Percentiles rank a stretch among this genome's conserved stretches.
Evolutionary conservation across 2,329 filamentous ascomycete species (phyloP).

Genomic region (Colletotrichum sp.): DNA sequence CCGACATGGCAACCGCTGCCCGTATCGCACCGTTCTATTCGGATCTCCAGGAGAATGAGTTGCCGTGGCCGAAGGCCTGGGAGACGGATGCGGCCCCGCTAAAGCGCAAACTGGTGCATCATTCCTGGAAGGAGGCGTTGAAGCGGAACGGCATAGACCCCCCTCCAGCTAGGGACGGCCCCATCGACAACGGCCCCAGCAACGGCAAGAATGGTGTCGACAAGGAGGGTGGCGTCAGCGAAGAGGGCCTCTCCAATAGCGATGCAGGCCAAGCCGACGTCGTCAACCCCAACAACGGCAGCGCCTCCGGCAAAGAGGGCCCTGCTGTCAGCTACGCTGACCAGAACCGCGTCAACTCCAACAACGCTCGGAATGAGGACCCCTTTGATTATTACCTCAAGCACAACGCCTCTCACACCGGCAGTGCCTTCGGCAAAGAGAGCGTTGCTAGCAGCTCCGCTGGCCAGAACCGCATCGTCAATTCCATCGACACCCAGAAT

Average conservation of each 20-base stretch:
- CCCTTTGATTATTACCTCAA: no score
- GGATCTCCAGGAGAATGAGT: neutral
- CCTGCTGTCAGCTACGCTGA: no score
- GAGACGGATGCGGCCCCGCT: neutral
- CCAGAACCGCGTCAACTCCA: no score
- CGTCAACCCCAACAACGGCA: no score
- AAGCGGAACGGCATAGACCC: neutral
- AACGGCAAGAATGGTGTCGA: neutral
- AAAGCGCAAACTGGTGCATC: neutral
- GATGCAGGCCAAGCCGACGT: no score
- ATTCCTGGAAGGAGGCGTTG: neutral
- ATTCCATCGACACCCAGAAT: neutral
- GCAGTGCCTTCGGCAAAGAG: neutral
- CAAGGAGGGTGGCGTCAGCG: neutral
- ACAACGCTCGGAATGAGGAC: no score
- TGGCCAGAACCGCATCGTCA: neutral
- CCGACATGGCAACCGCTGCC: neutral
- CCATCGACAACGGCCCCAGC: neutral
- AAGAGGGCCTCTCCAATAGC: neutral
- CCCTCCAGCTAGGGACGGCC: neutral
- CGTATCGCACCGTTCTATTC: neutral
- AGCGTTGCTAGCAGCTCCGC: neutral
- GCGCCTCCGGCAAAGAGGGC: no score
- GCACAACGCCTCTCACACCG: no score
- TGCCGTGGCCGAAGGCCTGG: neutral